Evolutionary conservation across 2,329 filamentous ascomycete species (phyloP).

Genomic region (Thermothelomyces thermophilus): DNA sequence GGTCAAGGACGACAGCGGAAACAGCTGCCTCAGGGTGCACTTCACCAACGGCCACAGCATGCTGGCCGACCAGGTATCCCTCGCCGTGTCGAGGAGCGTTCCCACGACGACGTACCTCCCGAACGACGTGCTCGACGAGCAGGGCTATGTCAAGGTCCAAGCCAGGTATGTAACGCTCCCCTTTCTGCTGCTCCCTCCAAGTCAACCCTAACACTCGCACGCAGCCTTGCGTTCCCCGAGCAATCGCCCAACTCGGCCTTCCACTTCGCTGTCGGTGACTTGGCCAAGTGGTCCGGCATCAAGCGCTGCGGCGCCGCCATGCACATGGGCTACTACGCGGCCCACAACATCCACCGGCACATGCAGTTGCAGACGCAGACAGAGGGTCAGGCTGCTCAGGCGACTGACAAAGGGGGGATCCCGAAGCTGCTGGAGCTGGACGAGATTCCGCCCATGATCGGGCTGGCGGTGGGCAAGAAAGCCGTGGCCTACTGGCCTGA

Average conservation of each 20-base stretch:
- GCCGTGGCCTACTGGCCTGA: constrained; percentile 57
- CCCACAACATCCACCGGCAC: constrained; percentile 59
- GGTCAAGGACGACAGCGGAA: constrained; percentile 39
- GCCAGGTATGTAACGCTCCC: constrained; percentile 37
- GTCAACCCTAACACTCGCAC: background rate
- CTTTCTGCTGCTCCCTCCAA: background rate
- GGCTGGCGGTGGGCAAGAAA: constrained; percentile 63
- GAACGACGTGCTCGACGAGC: constrained; percentile 47
- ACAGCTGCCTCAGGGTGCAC: constrained; percentile 40
- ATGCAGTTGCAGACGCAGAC: constrained; percentile 39
- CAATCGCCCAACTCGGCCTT: constrained; percentile 48
- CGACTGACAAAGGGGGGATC: constrained; percentile 30
- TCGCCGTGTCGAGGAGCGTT: constrained; percentile 57
- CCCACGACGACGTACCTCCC: constrained; percentile 61
- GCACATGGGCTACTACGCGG: constrained; percentile 62
- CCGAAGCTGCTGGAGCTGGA: constrained; percentile 45
- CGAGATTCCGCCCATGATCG: constrained; percentile 59
- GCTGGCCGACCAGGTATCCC: constrained; percentile 58
- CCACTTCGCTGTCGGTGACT: constrained; percentile 66
- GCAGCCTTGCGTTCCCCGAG: constrained; percentile 48
- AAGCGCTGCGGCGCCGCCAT: constrained; percentile 73
- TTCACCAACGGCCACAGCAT: constrained; percentile 56
- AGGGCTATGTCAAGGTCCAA: constrained; percentile 60
- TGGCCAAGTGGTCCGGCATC: constrained; percentile 67
- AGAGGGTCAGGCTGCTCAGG: too few relatives aligned